Conservation (phyloP, 805 yeast genomes). For the Torulaspora gathmanii region DNA sequence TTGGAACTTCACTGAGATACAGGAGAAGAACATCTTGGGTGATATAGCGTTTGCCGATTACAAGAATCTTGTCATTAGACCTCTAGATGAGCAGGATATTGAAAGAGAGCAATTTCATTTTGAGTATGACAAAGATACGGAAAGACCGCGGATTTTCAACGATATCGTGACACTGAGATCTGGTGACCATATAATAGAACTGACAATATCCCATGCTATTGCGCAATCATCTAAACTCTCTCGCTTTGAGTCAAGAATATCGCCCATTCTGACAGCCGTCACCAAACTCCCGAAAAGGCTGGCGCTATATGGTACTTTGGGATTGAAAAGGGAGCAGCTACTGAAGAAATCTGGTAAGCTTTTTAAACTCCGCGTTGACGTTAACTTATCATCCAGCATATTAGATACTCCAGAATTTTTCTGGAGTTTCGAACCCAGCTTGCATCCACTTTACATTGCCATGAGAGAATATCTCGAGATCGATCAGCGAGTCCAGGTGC, state of each 20-base stretch:
- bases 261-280: constrained; percentile 73
- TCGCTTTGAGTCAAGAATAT: constrained; percentile 87
- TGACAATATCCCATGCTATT: constrained; percentile 92
- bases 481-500: constrained; percentile 88
- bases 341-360: constrained; percentile 84
- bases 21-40: constrained; percentile 89
- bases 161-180: constrained; percentile 89
- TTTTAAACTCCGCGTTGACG: constrained; percentile 88
- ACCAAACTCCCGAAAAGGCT: constrained; percentile 84
- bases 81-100: constrained; percentile 80
- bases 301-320: constrained; percentile 85
- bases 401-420: constrained; percentile 94
- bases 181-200: constrained; percentile 87
- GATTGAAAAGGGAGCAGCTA: constrained; percentile 77
- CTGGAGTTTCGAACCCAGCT: constrained; percentile 93
- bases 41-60: constrained; percentile 62
- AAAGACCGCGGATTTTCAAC: constrained; percentile 74
- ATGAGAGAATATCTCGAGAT: constrained; percentile 90
- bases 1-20: constrained; percentile 91
- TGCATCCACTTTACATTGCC: constrained; percentile 87
- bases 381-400: constrained; percentile 82
- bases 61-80: constrained; percentile 57
- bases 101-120: constrained; percentile 74
- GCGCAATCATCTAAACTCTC: constrained; percentile 94
- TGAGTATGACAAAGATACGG: constrained; percentile 51